These are phyloP conservation scores for Eremochloa ophiuroides DNA, from an alignment of 176 grass and related monocot genomes.

Conservation along the genomic window DNA sequence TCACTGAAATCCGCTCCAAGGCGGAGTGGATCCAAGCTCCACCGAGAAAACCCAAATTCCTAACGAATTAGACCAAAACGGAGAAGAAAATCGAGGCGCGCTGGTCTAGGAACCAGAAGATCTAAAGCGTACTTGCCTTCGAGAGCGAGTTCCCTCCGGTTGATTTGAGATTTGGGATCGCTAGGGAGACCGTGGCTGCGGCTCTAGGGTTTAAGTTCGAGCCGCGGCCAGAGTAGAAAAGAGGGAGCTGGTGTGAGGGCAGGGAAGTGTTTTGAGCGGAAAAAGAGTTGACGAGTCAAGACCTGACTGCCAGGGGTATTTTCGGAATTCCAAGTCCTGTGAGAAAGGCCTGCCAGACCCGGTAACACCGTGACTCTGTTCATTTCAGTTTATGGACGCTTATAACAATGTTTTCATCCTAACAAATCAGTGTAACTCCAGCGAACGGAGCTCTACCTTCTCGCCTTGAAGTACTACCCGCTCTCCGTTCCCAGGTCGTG, in stretches of 20 bases:
- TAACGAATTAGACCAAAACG: neutral
- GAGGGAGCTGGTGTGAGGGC: neutral
- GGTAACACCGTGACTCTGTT: too few species aligned
- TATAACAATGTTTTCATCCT: too few species aligned
- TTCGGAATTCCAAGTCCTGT: neutral
- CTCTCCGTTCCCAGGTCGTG: too few species aligned
- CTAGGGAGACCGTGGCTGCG: neutral
- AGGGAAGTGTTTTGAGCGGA: neutral
- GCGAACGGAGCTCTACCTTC: too few species aligned
- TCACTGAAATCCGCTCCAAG: slow-evolving; percentile 16
- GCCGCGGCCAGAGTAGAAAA: slow-evolving; percentile 2
- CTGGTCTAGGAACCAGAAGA: neutral
- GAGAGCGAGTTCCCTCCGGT: neutral
- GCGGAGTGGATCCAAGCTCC: neutral
- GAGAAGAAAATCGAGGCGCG: neutral
- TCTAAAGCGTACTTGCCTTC: slow-evolving; percentile 28
- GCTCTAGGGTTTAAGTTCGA: slow-evolving; percentile 46
- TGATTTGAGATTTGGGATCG: slow-evolving; percentile 25
- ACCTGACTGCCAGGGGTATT: neutral
- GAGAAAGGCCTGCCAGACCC: too few species aligned
- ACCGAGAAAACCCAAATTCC: neutral
- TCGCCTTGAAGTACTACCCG: too few species aligned
- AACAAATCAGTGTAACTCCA: too few species aligned
- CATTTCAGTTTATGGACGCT: too few species aligned
- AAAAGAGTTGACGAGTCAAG: slow-evolving; percentile 6